Evolutionary conservation across 139 green algal genomes (phyloP).

Genomic region (Pleodorina starrii): DNA sequence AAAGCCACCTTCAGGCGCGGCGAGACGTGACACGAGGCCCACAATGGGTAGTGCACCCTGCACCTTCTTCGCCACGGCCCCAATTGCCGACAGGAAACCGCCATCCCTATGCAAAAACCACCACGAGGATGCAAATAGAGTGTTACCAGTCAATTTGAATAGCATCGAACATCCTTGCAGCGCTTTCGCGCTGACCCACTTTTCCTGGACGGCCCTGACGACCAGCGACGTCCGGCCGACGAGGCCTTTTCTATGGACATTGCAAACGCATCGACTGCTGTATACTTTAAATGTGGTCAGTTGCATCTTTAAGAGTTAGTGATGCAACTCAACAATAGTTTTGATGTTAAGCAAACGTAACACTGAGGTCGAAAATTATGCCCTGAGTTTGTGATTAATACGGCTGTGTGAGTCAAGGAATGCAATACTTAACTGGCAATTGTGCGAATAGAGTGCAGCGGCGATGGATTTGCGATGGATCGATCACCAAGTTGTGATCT

Average conservation of each 20-base stretch:
- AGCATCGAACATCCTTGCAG: too few species aligned
- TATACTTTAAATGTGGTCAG: background rate
- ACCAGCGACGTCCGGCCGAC: background rate
- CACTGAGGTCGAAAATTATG: too few species aligned
- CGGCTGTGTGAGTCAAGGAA: too few species aligned
- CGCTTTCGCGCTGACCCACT: conserved; percentile 6
- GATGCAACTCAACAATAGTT: background rate
- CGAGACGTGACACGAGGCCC: conserved; percentile 78
- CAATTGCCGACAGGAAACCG: background rate
- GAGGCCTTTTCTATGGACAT: too few species aligned
- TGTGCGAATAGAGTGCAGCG: too few species aligned
- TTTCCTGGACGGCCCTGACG: background rate
- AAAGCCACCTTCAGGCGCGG: conserved; percentile 79
- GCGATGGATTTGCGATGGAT: too few species aligned
- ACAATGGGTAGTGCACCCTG: conserved; percentile 81
- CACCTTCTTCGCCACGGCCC: conserved; percentile 53
- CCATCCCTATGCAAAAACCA: background rate
- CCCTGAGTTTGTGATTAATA: too few species aligned
- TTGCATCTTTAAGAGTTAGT: background rate
- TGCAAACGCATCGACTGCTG: background rate
- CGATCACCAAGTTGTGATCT: too few species aligned
- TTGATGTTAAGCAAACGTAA: too few species aligned
- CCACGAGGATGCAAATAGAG: background rate
- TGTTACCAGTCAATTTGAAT: background rate
- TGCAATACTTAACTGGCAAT: too few species aligned